Evolutionary conservation across 2,329 filamentous ascomycete species (phyloP).

Genomic region (Talaromyces sp.): DNA sequence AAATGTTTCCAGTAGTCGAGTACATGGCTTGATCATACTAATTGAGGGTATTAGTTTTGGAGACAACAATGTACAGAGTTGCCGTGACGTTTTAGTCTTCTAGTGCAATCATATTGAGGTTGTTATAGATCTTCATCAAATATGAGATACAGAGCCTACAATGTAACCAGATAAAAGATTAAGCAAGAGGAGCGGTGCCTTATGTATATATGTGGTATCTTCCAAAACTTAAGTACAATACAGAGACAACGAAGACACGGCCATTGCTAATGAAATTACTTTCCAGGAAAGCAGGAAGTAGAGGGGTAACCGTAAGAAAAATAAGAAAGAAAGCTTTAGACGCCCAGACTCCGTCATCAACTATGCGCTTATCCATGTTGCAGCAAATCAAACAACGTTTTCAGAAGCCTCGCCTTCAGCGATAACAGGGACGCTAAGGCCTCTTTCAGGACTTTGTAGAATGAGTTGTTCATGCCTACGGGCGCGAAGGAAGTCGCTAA

Average conservation of each 20-base stretch:
- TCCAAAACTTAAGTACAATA: slow-evolving; percentile 15
- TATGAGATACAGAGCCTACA: not conserved
- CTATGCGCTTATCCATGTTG: slow-evolving; percentile 1
- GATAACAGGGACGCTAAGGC: slow-evolving; percentile 79
- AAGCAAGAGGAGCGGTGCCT: not conserved
- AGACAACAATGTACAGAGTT: not conserved
- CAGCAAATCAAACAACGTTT: slow-evolving; percentile 62
- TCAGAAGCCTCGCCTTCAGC: slow-evolving; percentile 80
- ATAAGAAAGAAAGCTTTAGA: slow-evolving; percentile 10
- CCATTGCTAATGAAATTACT: not conserved
- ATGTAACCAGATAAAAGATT: not conserved
- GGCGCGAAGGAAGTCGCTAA: slow-evolving; percentile 85
- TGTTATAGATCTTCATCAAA: not conserved
- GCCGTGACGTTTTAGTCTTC: not conserved
- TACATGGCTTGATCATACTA: not conserved
- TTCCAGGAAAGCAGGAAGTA: not conserved
- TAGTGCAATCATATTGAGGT: not conserved
- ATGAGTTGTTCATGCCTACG: slow-evolving; percentile 90
- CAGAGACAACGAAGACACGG: not conserved
- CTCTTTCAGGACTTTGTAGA: slow-evolving; percentile 85
- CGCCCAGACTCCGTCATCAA: slow-evolving; percentile 17
- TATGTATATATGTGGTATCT: slow-evolving; percentile 21
- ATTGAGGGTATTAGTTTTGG: not conserved
- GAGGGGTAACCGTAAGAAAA: not conserved
- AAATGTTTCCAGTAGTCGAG: not conserved